phyloP scores from a whole-genome alignment of 352 stramenopile species.

The Thraustochytrium sp. region DNA sequence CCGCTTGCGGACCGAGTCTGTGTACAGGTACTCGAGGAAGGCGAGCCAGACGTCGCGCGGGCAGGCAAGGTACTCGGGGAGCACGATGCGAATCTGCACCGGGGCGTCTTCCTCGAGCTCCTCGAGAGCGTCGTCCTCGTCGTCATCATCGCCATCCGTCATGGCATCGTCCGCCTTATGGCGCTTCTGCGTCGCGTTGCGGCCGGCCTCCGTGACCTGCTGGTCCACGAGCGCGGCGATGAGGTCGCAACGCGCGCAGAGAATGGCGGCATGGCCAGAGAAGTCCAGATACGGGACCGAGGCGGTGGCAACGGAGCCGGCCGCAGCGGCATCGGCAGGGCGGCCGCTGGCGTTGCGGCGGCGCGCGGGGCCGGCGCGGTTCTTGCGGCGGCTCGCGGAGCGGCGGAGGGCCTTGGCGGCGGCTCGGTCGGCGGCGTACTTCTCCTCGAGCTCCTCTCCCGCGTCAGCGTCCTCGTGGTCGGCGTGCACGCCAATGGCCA shows the following conservation, averaged over 20 bases:
- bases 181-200: background rate
- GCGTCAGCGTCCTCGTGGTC: too few relatives aligned
- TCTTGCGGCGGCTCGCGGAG: background rate
- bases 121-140: background rate
- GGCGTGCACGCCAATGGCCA: too few relatives aligned
- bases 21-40: constrained; percentile 40
- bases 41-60: background rate
- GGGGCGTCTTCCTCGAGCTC: background rate
- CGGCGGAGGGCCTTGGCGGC: background rate
- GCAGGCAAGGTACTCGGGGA: background rate
- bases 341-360: background rate
- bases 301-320: background rate
- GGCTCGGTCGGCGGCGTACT: background rate
- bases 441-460: background rate
- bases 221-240: background rate
- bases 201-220: background rate
- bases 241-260: background rate
- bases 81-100: background rate
- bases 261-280: constrained; percentile 28
- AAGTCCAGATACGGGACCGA: constrained; percentile 7
- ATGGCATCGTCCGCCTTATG: background rate
- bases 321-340: too few relatives aligned
- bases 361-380: background rate
- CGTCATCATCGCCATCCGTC: background rate
- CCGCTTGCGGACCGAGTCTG: constrained; percentile 17